A percentile compares a stretch with the other conserved stretches of the same genome.
Conservation (phyloP, 345 rosid species). For the Geranium brycei region DNA sequence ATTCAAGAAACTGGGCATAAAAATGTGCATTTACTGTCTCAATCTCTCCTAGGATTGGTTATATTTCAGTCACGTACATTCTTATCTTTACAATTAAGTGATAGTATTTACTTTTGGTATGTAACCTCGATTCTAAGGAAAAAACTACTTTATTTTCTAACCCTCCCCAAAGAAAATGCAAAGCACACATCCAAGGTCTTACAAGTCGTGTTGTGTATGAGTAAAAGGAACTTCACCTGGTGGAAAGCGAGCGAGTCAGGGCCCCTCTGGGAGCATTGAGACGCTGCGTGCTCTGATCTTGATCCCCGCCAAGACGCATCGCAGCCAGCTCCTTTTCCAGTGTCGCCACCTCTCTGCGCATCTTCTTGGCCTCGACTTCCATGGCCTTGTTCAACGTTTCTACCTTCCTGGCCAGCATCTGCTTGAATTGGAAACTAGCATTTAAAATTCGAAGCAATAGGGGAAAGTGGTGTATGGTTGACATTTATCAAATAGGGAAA, state of each 20-base stretch:
- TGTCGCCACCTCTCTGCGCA: slow-evolving; percentile 32
- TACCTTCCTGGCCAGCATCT: slow-evolving; percentile 40
- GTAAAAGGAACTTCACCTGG: slow-evolving; percentile 18
- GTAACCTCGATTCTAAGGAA: too few species aligned
- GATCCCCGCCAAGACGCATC: slow-evolving; percentile 21
- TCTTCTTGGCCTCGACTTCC: slow-evolving; percentile 34
- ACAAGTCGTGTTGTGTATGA: not conserved
- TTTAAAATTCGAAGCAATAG: not conserved
- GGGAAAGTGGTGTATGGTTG: too few species aligned
- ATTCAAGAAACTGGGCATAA: too few species aligned
- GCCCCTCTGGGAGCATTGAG: slow-evolving; percentile 26
- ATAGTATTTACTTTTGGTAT: too few species aligned
- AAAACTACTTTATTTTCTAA: too few species aligned
- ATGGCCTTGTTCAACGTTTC: slow-evolving; percentile 32
- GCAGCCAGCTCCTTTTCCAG: slow-evolving; percentile 36
- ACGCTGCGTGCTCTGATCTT: slow-evolving; percentile 20
- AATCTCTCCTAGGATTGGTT: too few species aligned
- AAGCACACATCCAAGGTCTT: not conserved
- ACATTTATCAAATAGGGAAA: too few species aligned
- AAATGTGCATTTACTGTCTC: too few species aligned
- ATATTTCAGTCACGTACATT: too few species aligned
- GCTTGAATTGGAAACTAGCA: not conserved
- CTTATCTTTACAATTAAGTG: too few species aligned
- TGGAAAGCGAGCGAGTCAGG: slow-evolving; percentile 16
- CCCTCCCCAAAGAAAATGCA: too few species aligned